These are phyloP conservation scores for Sicyos baderoa DNA, from an alignment of 306 rosid species.

Conservation along the genomic window DNA sequence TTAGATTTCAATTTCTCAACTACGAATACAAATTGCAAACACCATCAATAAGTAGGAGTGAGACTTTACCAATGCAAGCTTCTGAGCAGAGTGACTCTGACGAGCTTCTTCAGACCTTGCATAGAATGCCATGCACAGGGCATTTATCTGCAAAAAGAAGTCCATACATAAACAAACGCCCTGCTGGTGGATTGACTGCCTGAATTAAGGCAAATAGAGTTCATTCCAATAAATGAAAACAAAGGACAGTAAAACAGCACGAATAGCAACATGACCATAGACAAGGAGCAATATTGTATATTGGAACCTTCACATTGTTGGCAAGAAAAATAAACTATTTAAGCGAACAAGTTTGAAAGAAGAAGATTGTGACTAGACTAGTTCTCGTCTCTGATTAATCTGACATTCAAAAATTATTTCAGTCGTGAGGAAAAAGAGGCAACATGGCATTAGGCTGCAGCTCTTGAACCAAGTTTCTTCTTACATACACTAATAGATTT, in stretches of 20 bases:
- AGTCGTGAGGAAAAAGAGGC: neutral
- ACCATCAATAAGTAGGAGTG: neutral
- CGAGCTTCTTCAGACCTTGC: constrained; percentile 96
- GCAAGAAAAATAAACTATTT: constrained; percentile 8
- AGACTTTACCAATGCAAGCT: constrained; percentile 68
- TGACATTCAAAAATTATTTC: neutral
- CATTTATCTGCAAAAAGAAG: constrained; percentile 63
- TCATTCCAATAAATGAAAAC: neutral
- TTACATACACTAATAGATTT: neutral
- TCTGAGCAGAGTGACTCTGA: constrained; percentile 73
- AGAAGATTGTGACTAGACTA: neutral
- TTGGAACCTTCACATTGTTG: neutral
- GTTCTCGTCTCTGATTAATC: neutral
- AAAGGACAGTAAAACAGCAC: neutral
- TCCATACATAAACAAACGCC: neutral
- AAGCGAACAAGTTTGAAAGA: neutral
- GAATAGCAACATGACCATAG: neutral
- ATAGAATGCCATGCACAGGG: constrained; percentile 88
- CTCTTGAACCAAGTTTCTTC: neutral
- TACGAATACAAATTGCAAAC: neutral
- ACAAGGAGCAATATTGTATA: too few species aligned
- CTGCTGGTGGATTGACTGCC: neutral
- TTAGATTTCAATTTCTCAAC: constrained; percentile 5
- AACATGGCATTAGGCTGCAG: neutral
- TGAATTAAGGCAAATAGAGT: neutral